A percentile compares a stretch with the other conserved stretches of the same genome.
These are phyloP conservation scores for Yamadazyma siamensis DNA, from an alignment of 1,139 yeast genomes.

Conservation along the genomic window DNA sequence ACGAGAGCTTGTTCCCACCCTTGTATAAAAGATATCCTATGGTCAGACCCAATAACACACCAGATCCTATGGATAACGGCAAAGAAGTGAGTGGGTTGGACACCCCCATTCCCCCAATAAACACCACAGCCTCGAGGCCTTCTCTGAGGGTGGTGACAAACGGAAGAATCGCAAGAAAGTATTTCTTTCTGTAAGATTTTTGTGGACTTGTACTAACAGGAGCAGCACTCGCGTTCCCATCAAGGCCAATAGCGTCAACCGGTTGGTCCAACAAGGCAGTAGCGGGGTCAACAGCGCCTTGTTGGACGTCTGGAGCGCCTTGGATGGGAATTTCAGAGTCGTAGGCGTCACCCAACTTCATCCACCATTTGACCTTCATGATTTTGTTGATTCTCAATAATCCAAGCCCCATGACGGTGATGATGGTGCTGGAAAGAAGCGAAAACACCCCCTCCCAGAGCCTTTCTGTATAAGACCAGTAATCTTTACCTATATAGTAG, in stretches of 20 bases:
- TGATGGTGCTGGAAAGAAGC: slow-evolving; percentile 72
- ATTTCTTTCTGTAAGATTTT: slow-evolving; percentile 29
- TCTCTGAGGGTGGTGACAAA: slow-evolving; percentile 44
- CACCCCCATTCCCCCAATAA: slow-evolving; percentile 48
- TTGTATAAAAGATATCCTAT: slow-evolving; percentile 37
- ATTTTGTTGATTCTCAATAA: slow-evolving; percentile 75
- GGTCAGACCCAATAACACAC: slow-evolving; percentile 31
- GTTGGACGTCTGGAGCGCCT: background rate
- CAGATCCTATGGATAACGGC: slow-evolving; percentile 37
- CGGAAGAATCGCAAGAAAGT: slow-evolving; percentile 41
- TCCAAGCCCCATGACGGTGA: slow-evolving; percentile 87
- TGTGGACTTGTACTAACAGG: slow-evolving; percentile 9
- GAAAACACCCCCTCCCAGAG: slow-evolving; percentile 92
- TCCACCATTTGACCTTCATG: slow-evolving; percentile 51
- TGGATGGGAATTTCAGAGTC: slow-evolving; percentile 8
- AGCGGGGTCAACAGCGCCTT: background rate
- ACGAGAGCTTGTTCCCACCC: slow-evolving; percentile 40
- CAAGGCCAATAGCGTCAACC: slow-evolving; percentile 1
- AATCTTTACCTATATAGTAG: slow-evolving; percentile 72
- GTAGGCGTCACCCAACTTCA: slow-evolving; percentile 42
- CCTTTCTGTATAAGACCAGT: slow-evolving; percentile 81
- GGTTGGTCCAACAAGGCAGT: too few species aligned
- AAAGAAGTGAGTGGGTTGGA: slow-evolving; percentile 36
- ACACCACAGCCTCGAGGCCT: slow-evolving; percentile 48
- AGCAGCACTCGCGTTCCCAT: slow-evolving; percentile 3